phyloP scores from a whole-genome alignment of 2,329 filamentous ascomycete species.

The Trichoderma brevicompactum region DNA sequence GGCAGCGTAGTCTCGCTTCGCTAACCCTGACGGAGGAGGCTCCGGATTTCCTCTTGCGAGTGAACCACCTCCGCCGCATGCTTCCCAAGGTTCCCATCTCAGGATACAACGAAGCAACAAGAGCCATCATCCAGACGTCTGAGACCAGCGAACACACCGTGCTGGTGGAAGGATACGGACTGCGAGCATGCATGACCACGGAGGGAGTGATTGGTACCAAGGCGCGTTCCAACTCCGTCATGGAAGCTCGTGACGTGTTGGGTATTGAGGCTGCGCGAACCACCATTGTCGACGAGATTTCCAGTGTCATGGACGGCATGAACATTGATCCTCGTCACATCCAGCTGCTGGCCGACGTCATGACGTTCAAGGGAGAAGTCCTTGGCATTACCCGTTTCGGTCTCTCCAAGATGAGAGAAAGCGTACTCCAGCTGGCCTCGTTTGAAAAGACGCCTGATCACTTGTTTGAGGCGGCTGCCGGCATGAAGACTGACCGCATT shows the following conservation, averaged over 20 bases:
- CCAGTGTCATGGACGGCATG: constrained; percentile 89
- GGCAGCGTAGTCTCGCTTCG: constrained; percentile 43
- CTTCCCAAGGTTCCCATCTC: constrained; percentile 85
- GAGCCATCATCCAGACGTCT: constrained; percentile 86
- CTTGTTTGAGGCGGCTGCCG: constrained; percentile 89
- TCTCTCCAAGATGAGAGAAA: constrained; percentile 93
- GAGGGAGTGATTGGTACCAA: constrained; percentile 82
- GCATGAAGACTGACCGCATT: constrained; percentile 89
- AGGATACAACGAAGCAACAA: constrained; percentile 81
- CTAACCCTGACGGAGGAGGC: constrained; percentile 51
- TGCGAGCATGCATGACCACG: constrained; percentile 88
- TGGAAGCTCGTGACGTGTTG: constrained; percentile 84
- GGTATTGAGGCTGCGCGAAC: constrained; percentile 92
- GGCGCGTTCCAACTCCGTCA: constrained; percentile 81
- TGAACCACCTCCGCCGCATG: constrained; percentile 82
- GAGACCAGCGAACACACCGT: constrained; percentile 71
- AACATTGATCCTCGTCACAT: constrained; percentile 97
- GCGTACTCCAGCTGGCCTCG: constrained; percentile 87
- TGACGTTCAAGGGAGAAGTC: constrained; percentile 98
- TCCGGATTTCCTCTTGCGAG: constrained; percentile 67
- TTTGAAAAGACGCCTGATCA: constrained; percentile 99
- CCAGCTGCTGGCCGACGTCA: constrained; percentile 94
- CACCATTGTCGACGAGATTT: constrained; percentile 89
- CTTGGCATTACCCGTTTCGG: constrained; percentile 96
- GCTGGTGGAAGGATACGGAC: constrained; percentile 92